phyloP scores from a whole-genome alignment of 345 rosid genomes.

The Sonneratia alba region DNA sequence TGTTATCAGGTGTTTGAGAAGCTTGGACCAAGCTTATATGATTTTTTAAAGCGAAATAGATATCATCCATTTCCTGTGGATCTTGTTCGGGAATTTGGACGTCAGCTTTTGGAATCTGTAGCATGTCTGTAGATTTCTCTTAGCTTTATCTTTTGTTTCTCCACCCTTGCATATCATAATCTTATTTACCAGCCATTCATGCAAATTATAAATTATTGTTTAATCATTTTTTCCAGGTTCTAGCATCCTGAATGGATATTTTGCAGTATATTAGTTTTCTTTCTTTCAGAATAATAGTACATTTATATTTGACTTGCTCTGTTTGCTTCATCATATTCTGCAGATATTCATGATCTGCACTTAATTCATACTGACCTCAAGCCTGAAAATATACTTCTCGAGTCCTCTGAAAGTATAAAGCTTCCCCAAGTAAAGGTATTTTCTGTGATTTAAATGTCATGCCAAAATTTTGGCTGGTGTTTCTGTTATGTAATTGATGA shows the following conservation, averaged over 20 bases:
- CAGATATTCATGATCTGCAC: slow-evolving; percentile 61
- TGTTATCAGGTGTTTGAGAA: slow-evolving; percentile 70
- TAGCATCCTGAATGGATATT: background rate
- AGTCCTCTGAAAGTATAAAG: slow-evolving; percentile 46
- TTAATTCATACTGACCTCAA: slow-evolving; percentile 63
- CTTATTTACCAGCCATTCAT: background rate
- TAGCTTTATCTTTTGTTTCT: slow-evolving; percentile 19
- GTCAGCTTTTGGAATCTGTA: slow-evolving; percentile 70
- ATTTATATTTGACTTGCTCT: background rate
- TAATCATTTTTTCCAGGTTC: background rate
- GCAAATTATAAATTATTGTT: background rate
- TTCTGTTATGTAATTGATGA: background rate
- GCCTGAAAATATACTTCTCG: slow-evolving; percentile 61
- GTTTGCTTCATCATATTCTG: slow-evolving; percentile 10
- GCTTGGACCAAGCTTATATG: slow-evolving; percentile 77
- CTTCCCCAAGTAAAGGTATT: slow-evolving; percentile 50
- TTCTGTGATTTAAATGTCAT: background rate
- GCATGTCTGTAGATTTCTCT: slow-evolving; percentile 51
- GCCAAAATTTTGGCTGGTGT: background rate
- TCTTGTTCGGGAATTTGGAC: slow-evolving; percentile 68
- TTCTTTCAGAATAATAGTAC: background rate
- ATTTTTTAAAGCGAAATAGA: slow-evolving; percentile 62
- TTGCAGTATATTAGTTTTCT: background rate
- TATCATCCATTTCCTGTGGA: slow-evolving; percentile 62
- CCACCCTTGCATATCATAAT: background rate